A percentile compares a stretch with the other conserved stretches of the same genome.
These are phyloP conservation scores for Bruguiera sexangula DNA, from an alignment of 345 rosid species.

Conservation along the genomic window DNA sequence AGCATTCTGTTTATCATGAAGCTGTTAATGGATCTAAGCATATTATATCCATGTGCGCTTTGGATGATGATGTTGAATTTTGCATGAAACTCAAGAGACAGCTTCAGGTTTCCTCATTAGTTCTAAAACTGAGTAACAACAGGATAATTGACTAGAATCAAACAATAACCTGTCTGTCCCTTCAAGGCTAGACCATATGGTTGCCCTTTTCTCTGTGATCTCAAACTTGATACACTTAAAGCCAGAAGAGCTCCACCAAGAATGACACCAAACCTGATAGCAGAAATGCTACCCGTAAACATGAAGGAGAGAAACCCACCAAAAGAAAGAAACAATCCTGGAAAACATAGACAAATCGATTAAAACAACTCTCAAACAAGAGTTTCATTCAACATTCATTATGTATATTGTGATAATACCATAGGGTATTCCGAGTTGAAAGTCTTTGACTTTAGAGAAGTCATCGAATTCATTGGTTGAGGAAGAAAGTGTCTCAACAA, in stretches of 20 bases:
- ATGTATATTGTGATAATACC: slow-evolving; percentile 36
- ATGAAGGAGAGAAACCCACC: slow-evolving; percentile 88
- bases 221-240: slow-evolving; percentile 67
- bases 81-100: too few relatives aligned
- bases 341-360: neutral
- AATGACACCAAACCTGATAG: slow-evolving; percentile 81
- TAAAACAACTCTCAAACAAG: neutral
- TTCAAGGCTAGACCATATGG: slow-evolving; percentile 44
- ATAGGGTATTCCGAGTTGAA: slow-evolving; percentile 88
- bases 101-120: too few relatives aligned
- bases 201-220: slow-evolving; percentile 50
- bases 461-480: slow-evolving; percentile 60
- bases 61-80: too few relatives aligned
- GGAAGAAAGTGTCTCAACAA: slow-evolving; percentile 58
- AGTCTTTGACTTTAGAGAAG: slow-evolving; percentile 59
- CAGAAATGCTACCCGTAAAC: slow-evolving; percentile 69
- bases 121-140: too few relatives aligned
- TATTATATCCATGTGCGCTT: too few relatives aligned
- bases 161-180: slow-evolving; percentile 48
- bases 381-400: too few relatives aligned
- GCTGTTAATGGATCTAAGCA: too few relatives aligned
- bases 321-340: slow-evolving; percentile 38
- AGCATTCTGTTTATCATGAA: too few relatives aligned
- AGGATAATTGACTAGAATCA: neutral
- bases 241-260: slow-evolving; percentile 56